phyloP scores from a whole-genome alignment of 352 stramenopile species.

The Nothophytophthora sp. region DNA sequence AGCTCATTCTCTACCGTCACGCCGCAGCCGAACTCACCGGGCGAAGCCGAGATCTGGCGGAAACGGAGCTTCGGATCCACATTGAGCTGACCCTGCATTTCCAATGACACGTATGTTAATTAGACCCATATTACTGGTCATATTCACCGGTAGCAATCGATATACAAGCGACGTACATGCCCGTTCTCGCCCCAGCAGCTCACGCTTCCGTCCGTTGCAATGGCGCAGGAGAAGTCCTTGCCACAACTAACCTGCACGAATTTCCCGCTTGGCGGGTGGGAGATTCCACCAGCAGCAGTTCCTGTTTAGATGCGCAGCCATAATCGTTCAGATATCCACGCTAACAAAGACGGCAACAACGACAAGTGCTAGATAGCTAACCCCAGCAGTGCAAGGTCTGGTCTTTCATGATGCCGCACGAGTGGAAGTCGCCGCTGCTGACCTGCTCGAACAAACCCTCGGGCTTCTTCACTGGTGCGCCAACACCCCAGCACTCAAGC shows the following conservation, averaged over 20 bases:
- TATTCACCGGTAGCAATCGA: too few species aligned
- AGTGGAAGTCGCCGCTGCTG: conserved; percentile 81
- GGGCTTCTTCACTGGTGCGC: conserved; percentile 46
- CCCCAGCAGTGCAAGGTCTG: conserved; percentile 79
- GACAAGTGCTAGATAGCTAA: too few species aligned
- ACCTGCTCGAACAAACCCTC: conserved; percentile 80
- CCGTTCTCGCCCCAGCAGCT: conserved; percentile 75
- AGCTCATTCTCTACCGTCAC: conserved; percentile 55
- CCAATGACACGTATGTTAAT: not conserved
- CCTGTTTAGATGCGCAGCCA: too few species aligned
- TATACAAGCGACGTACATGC: conserved; percentile 26
- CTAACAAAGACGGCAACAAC: too few species aligned
- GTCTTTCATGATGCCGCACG: conserved; percentile 82
- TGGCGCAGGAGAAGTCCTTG: conserved; percentile 63
- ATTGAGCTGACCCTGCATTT: conserved; percentile 47
- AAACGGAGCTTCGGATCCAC: conserved; percentile 41
- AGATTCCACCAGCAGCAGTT: conserved; percentile 32
- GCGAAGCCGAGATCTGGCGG: conserved; percentile 62
- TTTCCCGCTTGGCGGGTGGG: conserved; percentile 39
- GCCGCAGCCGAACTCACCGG: conserved; percentile 66
- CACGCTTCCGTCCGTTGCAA: conserved; percentile 47
- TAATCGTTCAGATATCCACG: too few species aligned
- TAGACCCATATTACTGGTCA: not conserved
- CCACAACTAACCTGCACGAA: conserved; percentile 83
- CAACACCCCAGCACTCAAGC: conserved; percentile 74